These are phyloP conservation scores for Zea mays DNA, from an alignment of 176 grass and related monocot species.

Conservation along the genomic window DNA sequence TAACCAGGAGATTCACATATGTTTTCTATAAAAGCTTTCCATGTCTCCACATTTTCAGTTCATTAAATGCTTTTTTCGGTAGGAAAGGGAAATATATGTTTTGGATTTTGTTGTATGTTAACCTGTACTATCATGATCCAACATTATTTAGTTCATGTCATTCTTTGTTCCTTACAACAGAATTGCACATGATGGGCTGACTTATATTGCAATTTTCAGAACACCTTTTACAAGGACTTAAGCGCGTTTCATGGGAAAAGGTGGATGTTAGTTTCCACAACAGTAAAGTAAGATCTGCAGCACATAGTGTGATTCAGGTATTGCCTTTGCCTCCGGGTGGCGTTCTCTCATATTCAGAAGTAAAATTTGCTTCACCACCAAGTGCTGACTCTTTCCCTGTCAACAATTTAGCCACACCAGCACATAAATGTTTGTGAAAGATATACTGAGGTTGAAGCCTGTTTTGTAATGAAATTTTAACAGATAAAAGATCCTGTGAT, in stretches of 20 bases:
- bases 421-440: slow-evolving; percentile 16
- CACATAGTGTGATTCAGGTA: slow-evolving; percentile 99
- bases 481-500: slow-evolving; percentile 76
- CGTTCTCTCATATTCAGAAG: slow-evolving; percentile 9
- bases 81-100: too few species aligned
- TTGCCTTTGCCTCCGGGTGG: background rate
- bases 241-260: too few species aligned
- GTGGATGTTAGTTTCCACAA: too few species aligned
- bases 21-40: background rate
- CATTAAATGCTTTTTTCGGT: background rate
- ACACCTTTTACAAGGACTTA: too few species aligned
- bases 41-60: background rate
- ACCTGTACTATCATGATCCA: too few species aligned
- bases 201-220: too few species aligned
- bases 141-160: too few species aligned
- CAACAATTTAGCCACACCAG: background rate
- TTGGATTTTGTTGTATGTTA: too few species aligned
- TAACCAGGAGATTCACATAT: background rate
- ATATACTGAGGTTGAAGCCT: slow-evolving; percentile 14
- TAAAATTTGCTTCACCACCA: background rate
- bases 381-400: background rate
- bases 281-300: too few species aligned
- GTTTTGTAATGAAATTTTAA: slow-evolving; percentile 25
- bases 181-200: slow-evolving; percentile 80
- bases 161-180: too few species aligned